Evolutionary conservation across 371 early-diverging fungal species (phyloP).

Genomic region (Mortierella sp.): DNA sequence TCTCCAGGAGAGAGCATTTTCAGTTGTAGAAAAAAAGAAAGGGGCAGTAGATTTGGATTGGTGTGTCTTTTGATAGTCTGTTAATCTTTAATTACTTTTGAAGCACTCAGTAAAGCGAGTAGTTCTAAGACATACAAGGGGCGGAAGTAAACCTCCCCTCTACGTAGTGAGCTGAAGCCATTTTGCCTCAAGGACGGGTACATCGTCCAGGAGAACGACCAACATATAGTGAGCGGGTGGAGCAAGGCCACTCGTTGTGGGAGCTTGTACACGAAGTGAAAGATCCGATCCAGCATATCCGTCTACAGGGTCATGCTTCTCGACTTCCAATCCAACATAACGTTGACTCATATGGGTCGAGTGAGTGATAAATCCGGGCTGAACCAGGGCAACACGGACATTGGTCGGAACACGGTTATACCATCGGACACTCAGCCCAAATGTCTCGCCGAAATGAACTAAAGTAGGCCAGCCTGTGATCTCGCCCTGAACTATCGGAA

Average conservation of each 20-base stretch:
- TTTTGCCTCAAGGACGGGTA: constrained; percentile 41
- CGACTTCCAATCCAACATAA: constrained; percentile 41
- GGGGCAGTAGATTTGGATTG: no score
- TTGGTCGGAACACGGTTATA: constrained; percentile 25
- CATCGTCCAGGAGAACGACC: constrained; percentile 33
- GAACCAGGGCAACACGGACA: constrained; percentile 43
- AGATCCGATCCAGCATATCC: constrained; percentile 13
- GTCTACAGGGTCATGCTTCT: constrained; percentile 9
- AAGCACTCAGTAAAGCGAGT: no score
- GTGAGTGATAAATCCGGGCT: constrained; percentile 59
- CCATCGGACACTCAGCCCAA: constrained; percentile 33
- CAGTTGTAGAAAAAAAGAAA: no score
- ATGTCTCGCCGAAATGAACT: constrained; percentile 42
- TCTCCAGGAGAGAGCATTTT: no score
- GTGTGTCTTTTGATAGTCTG: no score
- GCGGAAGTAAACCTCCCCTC: no score
- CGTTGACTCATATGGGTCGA: constrained; percentile 60
- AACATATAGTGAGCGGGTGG: constrained; percentile 49
- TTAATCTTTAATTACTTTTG: no score
- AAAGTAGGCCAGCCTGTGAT: constrained; percentile 33
- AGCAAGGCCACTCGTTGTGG: constrained; percentile 32
- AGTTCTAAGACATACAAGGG: no score
- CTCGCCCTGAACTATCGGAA: constrained; percentile 39
- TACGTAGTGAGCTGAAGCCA: constrained; percentile 39
- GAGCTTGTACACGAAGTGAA: constrained; percentile 31